phyloP scores from a whole-genome alignment of 2,329 filamentous ascomycete species.

The Bipolaris victoriae region DNA sequence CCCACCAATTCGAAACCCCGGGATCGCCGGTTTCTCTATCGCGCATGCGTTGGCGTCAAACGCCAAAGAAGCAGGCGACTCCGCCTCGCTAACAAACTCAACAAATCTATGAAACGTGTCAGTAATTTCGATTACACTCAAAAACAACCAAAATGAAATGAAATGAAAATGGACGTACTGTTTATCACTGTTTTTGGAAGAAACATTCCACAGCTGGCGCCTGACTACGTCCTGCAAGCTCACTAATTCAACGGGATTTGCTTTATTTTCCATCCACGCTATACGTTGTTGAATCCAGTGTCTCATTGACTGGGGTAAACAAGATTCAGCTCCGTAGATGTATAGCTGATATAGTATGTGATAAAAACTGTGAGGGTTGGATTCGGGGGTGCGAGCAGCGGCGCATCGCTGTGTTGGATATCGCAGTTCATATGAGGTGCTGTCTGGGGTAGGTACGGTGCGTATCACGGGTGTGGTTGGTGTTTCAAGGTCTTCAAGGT shows the following conservation, averaged over 20 bases:
- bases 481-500: conserved; percentile 15
- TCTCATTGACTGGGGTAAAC: conserved; percentile 20
- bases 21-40: neutral
- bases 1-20: neutral
- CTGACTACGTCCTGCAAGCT: conserved; percentile 20
- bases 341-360: conserved; percentile 32
- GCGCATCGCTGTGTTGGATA: neutral
- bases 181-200: neutral
- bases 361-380: conserved; percentile 19
- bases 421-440: neutral
- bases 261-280: conserved; percentile 21
- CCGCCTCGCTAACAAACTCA: neutral
- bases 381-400: neutral
- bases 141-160: neutral
- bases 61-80: neutral
- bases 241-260: conserved; percentile 19
- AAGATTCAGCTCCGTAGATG: conserved; percentile 16
- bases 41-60: neutral
- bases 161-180: neutral
- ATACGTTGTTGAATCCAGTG: conserved; percentile 27
- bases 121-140: too few relatives aligned
- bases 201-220: conserved; percentile 13
- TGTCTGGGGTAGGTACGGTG: neutral
- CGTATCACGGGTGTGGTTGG: neutral
- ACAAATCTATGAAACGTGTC: neutral